phyloP scores from a whole-genome alignment of 768 basidiomycete species.

The Lactarius psammicola region DNA sequence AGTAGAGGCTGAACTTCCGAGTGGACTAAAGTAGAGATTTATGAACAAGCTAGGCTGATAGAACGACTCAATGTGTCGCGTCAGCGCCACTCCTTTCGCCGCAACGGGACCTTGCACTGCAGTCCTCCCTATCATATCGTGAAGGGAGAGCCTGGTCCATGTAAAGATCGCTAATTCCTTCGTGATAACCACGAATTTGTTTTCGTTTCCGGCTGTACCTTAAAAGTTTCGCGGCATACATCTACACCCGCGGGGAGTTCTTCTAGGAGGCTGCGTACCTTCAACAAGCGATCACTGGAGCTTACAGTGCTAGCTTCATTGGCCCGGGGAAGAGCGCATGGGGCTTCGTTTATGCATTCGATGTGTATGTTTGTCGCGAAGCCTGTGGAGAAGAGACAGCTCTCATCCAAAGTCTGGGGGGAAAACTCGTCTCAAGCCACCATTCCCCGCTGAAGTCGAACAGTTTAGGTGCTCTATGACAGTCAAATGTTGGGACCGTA shows the following conservation, averaged over 20 bases:
- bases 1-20: conserved; percentile 94
- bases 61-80: conserved; percentile 73
- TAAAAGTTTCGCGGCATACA: conserved; percentile 98
- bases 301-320: conserved; percentile 82
- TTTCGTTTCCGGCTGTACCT: conserved; percentile 90
- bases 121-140: conserved; percentile 93
- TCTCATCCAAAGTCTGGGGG: conserved; percentile 94
- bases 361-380: too few relatives aligned
- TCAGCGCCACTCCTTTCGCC: background rate
- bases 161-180: conserved; percentile 97
- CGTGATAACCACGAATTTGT: conserved; percentile 99
- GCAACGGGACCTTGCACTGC: background rate
- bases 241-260: conserved; percentile 98
- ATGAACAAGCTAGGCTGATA: conserved; percentile 99
- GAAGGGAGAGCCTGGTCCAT: too few relatives aligned
- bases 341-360: conserved; percentile 84
- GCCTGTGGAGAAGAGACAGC: conserved; percentile 98
- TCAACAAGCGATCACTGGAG: conserved; percentile 92
- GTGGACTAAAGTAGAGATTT: conserved; percentile 87
- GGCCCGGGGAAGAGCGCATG: conserved; percentile 84
- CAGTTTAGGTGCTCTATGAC: too few relatives aligned
- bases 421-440: conserved; percentile 89
- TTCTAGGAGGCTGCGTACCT: conserved; percentile 92
- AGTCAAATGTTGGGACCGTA: conserved; percentile 97
- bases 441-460: too few relatives aligned